A percentile compares a stretch with the other conserved stretches of the same genome.
These are phyloP conservation scores for Sinapis alba DNA, from an alignment of 441 rosid genomes.

Conservation along the genomic window DNA sequence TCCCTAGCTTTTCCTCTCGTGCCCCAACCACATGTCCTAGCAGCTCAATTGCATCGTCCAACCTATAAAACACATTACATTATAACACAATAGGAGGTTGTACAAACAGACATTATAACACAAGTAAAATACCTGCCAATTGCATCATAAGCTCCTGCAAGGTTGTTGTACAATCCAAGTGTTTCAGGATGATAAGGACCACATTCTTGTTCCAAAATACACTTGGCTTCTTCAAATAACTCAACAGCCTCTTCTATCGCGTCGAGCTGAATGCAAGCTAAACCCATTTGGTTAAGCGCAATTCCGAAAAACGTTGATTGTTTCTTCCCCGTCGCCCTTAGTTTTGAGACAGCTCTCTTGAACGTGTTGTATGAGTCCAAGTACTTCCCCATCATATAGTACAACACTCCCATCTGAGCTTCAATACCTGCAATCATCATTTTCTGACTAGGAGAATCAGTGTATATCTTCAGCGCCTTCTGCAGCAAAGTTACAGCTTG, in stretches of 20 bases:
- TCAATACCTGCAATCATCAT: constrained; percentile 66
- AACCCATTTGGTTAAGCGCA: constrained; percentile 79
- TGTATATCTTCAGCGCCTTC: constrained; percentile 59
- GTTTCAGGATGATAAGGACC: constrained; percentile 74
- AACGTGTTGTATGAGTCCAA: constrained; percentile 59
- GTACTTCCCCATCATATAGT: constrained; percentile 68
- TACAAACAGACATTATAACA: constrained; percentile 4
- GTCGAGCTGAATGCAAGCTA: constrained; percentile 65
- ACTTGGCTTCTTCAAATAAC: constrained; percentile 67
- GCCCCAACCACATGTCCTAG: constrained; percentile 72
- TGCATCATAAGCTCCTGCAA: constrained; percentile 76
- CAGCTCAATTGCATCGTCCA: constrained; percentile 82
- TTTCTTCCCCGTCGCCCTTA: constrained; percentile 64
- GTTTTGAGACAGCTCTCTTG: constrained; percentile 53
- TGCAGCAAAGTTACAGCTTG: constrained; percentile 65
- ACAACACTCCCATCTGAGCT: constrained; percentile 80
- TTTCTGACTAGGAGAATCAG: constrained; percentile 66
- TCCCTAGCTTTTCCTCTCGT: constrained; percentile 94
- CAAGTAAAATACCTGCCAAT: constrained; percentile 55
- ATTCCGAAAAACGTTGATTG: constrained; percentile 71
- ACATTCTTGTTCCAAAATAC: constrained; percentile 55
- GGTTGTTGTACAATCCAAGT: constrained; percentile 70
- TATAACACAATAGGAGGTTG: neutral
- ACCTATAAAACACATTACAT: constrained; percentile 44
- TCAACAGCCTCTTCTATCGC: constrained; percentile 61